Evolutionary conservation across 306 rosid genomes (phyloP).

Genomic region (Quercus suber): DNA sequence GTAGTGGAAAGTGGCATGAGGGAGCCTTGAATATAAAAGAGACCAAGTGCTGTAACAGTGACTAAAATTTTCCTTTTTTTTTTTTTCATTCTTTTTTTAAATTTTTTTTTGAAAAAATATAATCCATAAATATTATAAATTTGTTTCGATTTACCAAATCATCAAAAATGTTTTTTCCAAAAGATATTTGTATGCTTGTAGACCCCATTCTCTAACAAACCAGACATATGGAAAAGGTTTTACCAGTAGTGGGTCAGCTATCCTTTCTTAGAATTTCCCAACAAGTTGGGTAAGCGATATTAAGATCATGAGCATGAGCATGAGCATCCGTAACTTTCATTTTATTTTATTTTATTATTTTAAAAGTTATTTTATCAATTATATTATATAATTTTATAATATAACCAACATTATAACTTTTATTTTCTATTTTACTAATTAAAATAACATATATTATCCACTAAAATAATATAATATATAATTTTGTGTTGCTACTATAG

Average conservation of each 20-base stretch:
- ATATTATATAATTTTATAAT: too few species aligned
- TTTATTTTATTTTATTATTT: too few species aligned
- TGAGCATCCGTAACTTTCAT: too few species aligned
- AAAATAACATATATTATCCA: too few species aligned
- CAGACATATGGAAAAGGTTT: slow-evolving; percentile 17
- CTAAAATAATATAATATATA: too few species aligned
- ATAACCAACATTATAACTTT: too few species aligned
- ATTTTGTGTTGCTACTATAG: too few species aligned
- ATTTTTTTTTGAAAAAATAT: not conserved
- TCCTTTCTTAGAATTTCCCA: slow-evolving; percentile 21
- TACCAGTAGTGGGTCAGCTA: slow-evolving; percentile 16
- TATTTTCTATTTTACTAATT: too few species aligned
- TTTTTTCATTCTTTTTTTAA: not conserved
- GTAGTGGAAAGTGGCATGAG: slow-evolving; percentile 23
- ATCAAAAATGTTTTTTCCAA: not conserved
- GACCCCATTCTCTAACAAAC: slow-evolving; percentile 25
- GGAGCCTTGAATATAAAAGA: slow-evolving; percentile 32
- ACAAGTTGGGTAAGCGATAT: slow-evolving; percentile 18
- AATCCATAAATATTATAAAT: not conserved
- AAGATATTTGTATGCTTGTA: slow-evolving; percentile 26
- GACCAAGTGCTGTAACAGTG: slow-evolving; percentile 9
- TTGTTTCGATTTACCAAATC: slow-evolving; percentile 16
- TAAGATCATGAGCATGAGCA: not conserved
- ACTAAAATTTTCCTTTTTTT: not conserved
- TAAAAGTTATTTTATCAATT: too few species aligned